These are phyloP conservation scores for Paecilomyces formosus DNA, from an alignment of 2,329 filamentous ascomycete species.

Conservation along the genomic window DNA sequence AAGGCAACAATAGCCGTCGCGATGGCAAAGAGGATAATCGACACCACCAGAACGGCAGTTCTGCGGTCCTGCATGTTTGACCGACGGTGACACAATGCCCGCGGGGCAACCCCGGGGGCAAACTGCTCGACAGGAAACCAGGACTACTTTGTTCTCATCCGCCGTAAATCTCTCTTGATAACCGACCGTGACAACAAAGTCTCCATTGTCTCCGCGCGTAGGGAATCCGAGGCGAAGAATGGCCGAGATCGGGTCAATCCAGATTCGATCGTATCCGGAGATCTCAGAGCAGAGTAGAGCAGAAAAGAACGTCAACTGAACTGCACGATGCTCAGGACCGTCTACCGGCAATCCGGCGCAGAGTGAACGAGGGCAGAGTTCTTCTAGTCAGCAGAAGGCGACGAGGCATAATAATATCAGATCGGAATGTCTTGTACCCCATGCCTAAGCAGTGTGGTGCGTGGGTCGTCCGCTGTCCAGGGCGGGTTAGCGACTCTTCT, in stretches of 20 bases:
- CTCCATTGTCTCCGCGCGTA: background rate
- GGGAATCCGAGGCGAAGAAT: background rate
- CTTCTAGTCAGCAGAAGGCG: background rate
- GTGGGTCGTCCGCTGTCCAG: background rate
- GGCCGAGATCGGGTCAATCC: background rate
- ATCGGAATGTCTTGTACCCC: background rate
- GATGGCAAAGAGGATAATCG: slow-evolving; percentile 48
- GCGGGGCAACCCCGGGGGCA: background rate
- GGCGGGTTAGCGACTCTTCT: background rate
- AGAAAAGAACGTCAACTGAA: background rate
- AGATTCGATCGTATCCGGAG: background rate
- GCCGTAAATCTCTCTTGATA: background rate
- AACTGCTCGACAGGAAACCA: background rate
- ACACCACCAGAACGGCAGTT: slow-evolving; percentile 34
- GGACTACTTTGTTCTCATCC: background rate
- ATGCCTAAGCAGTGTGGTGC: background rate
- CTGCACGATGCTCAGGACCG: background rate
- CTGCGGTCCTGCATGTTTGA: slow-evolving; percentile 26
- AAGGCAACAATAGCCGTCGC: slow-evolving; percentile 68
- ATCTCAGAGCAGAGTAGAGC: background rate
- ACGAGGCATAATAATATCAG: background rate
- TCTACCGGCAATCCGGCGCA: background rate
- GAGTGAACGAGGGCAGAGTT: background rate
- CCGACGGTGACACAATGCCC: background rate
- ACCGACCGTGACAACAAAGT: background rate